These are phyloP conservation scores for Globisporangium sylvaticum DNA, from an alignment of 352 stramenopile genomes.

Conservation along the genomic window DNA sequence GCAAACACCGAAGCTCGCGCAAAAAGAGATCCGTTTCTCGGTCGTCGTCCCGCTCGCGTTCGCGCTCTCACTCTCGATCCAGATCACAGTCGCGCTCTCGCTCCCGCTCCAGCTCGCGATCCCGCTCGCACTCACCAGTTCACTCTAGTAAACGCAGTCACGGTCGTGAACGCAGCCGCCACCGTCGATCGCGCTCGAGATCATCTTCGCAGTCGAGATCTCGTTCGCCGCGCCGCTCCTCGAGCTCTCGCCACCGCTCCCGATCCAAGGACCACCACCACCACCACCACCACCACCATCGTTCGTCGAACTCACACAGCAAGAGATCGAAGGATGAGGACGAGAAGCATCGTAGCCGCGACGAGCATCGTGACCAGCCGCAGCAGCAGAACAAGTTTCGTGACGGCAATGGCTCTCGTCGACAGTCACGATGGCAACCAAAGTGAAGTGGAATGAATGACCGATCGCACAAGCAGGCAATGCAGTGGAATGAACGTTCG, in stretches of 20 bases:
- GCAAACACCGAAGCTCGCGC: constrained; percentile 19
- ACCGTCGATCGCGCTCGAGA: constrained; percentile 27
- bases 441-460: constrained; percentile 6
- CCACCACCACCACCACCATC: constrained; percentile 6
- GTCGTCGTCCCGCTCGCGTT: constrained; percentile 32
- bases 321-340: constrained; percentile 9
- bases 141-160: constrained; percentile 11
- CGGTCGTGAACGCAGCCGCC: constrained; percentile 20
- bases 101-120: constrained; percentile 26
- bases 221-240: constrained; percentile 20
- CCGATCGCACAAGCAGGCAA: not conserved
- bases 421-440: constrained; percentile 11
- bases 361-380: not conserved
- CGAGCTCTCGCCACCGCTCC: constrained; percentile 10
- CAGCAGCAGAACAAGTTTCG: constrained; percentile 4
- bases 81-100: constrained; percentile 7
- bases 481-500: not conserved
- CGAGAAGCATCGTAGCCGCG: not conserved
- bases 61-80: constrained; percentile 28
- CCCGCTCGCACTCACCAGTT: constrained; percentile 23
- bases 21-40: constrained; percentile 15
- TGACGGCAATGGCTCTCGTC: constrained; percentile 2
- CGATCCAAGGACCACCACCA: constrained; percentile 10
- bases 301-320: constrained; percentile 7
- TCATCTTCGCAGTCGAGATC: constrained; percentile 39